Evolutionary conservation across 106 monocot genomes (phyloP), one percentile per base, ranked within the genome.

Genomic region (Narthecium ossifragum): DNA sequence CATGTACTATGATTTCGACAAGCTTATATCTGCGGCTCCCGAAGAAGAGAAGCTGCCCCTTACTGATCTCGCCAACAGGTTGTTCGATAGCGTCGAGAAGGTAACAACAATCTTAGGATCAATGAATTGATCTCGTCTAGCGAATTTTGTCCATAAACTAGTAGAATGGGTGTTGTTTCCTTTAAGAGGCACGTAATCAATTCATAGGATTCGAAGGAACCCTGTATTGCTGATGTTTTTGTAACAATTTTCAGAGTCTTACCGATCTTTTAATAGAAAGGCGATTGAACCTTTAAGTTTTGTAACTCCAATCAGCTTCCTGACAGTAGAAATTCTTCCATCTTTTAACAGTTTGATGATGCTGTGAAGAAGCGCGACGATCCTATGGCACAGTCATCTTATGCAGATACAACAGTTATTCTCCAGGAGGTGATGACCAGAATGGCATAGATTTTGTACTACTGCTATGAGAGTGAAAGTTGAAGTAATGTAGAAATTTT

Each of bases 1-100:
- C 61, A 86, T 86, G 85, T 86, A 81, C 74, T 86, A 59, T 25
- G 81, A 86, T 26, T 86, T 86, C 67, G 81, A 86, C 48, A 78
- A 70, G 64, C 50, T 86, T 43, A 81, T 81, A 63, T 41, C 70
- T n/a, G 77, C 78, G 3, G 77, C 80, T 26, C 14, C 66, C 10
- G 74, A 37, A 8, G 63, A 74, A 11, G 59, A 74, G 67, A 70
- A 71, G 52, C 59, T 53, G 25, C 72, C 70, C 8, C 70, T 86
- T 17, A 49, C 65, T 4, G 63, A 77, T 39, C 73, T 86, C 24
- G 85, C 81, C 21, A 68, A 63, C 64, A 66, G 65, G 22, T 59
- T 86, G 39, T 86, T 86, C 46, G 67, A 86, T 76, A 74, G 30
- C 49, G 63, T 81, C 20, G 85, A 85, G 53, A 67, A 62, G 71